Evolutionary conservation across 495 filamentous ascomycete species (phyloP).

Genomic region (Aspergillus sclerotioniger): DNA sequence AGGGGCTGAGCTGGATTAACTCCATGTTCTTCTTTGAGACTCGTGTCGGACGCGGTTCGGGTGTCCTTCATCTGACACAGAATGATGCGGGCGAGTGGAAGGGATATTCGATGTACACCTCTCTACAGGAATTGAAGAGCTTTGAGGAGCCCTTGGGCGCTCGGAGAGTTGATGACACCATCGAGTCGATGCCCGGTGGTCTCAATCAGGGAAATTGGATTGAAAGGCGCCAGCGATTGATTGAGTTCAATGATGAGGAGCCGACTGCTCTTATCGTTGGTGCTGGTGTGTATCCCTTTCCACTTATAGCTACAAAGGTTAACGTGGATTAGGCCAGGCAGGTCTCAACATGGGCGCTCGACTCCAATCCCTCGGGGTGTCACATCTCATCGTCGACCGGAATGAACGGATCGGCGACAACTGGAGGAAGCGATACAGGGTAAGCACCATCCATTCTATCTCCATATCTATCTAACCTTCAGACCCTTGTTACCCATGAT

Average conservation of each 20-base stretch:
- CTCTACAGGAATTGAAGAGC: constrained; percentile 50
- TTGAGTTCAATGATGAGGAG: constrained; percentile 55
- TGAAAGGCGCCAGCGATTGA: constrained; percentile 55
- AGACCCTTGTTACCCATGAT: constrained; percentile 62
- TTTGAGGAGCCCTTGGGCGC: constrained; percentile 50
- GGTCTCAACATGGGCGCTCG: constrained; percentile 64
- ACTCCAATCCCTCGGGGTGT: constrained; percentile 65
- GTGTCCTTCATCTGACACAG: constrained; percentile 55
- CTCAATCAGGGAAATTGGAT: constrained; percentile 64
- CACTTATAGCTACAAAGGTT: background rate
- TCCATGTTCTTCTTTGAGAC: constrained; percentile 55
- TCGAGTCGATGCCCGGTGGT: constrained; percentile 57
- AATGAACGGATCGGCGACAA: constrained; percentile 70
- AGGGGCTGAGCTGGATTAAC: constrained; percentile 48
- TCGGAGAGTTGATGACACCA: constrained; percentile 51
- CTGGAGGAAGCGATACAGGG: constrained; percentile 65
- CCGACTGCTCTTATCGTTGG: constrained; percentile 69
- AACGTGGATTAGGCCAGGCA: constrained; percentile 36
- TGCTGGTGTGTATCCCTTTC: constrained; percentile 37
- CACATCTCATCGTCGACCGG: constrained; percentile 63
- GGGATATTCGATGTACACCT: constrained; percentile 63
- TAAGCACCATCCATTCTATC: constrained; percentile 10
- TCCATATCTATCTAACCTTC: background rate
- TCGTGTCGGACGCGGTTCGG: constrained; percentile 53
- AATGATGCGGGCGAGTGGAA: constrained; percentile 54